Conservation (phyloP, 2,329 filamentous ascomycete genomes). For the Aurifilum marmelostoma region DNA sequence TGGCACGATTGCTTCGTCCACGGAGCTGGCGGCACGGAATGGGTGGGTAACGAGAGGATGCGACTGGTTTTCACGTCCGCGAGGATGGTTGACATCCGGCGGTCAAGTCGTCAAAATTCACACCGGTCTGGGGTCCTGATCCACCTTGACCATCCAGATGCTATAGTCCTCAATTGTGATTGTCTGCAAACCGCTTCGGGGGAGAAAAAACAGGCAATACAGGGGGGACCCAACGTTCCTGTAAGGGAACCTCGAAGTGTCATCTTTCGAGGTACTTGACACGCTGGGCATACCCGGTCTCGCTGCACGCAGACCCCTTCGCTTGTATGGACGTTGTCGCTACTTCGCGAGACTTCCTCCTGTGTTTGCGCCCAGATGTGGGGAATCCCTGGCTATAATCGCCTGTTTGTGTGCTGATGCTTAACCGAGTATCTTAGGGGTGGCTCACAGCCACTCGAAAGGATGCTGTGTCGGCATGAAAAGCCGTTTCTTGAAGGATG, state of each 20-base stretch:
- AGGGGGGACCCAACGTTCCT: not conserved
- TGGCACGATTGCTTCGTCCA: conserved; percentile 7
- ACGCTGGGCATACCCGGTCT: not conserved
- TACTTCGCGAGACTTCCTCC: not conserved
- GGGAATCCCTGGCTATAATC: not conserved
- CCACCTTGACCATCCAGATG: not conserved
- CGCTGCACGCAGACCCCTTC: not conserved
- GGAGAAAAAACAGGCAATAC: not conserved
- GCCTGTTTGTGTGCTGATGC: not conserved
- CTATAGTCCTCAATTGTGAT: not conserved
- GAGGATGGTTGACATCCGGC: conserved; percentile 8
- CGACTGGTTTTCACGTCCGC: not conserved
- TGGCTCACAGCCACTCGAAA: not conserved
- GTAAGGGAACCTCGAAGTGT: not conserved
- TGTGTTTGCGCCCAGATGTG: not conserved
- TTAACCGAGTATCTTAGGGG: not conserved
- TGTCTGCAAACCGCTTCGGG: not conserved
- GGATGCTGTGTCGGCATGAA: not conserved
- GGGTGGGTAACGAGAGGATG: conserved; percentile 7
- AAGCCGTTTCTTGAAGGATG: not conserved
- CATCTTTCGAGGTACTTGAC: conserved; percentile 1
- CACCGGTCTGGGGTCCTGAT: conserved; percentile 18
- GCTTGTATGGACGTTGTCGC: not conserved
- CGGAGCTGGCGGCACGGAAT: not conserved
- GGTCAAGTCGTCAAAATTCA: conserved; percentile 4